Conservation (phyloP, 169 alveolate species). For the Cryptosporidium sp. region DNA sequence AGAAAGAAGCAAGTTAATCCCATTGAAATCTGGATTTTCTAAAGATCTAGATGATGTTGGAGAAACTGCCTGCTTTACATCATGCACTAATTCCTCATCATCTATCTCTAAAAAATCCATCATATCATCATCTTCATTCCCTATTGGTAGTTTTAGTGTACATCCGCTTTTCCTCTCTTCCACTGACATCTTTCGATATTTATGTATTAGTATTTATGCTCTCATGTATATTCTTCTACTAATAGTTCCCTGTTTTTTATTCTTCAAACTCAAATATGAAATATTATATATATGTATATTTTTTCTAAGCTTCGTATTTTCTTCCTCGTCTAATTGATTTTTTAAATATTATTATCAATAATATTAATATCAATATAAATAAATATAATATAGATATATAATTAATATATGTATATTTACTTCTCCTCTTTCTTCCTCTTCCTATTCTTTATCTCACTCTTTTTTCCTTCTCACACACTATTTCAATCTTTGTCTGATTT, state of each 20-base stretch:
- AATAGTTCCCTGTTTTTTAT: background rate
- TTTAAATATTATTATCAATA: no score
- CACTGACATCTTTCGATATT: background rate
- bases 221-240: background rate
- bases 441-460: constrained; percentile 1
- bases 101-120: constrained; percentile 58
- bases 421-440: constrained; percentile 7
- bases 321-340: background rate
- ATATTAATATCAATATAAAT: no score
- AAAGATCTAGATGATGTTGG: constrained; percentile 60
- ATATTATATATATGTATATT: background rate
- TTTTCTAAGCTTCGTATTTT: background rate
- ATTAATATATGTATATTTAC: background rate
- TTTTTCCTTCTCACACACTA: constrained; percentile 14
- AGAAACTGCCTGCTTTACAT: constrained; percentile 61
- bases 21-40: constrained; percentile 46
- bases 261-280: background rate
- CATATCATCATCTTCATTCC: constrained; percentile 37
- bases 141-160: constrained; percentile 17
- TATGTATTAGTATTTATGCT: background rate
- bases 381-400: no score
- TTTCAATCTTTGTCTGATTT: constrained; percentile 23
- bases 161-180: constrained; percentile 30
- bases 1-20: constrained; percentile 20
- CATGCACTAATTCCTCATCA: constrained; percentile 66